These are phyloP conservation scores for Aspergillus melleus DNA, from an alignment of 2,329 filamentous ascomycete species.

Conservation along the genomic window DNA sequence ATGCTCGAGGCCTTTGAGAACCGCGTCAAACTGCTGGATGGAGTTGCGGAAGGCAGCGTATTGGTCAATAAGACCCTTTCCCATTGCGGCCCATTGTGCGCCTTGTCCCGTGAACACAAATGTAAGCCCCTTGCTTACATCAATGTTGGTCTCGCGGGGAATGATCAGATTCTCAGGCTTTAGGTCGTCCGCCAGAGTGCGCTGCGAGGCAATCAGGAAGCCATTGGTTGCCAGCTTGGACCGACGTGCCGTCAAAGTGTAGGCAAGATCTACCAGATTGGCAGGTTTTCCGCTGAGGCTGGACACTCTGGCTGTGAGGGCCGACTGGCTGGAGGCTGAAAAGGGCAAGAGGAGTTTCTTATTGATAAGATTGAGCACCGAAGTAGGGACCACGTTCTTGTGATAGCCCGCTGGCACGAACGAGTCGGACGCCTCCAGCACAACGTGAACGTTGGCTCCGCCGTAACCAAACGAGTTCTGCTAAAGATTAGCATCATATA, in stretches of 20 bases:
- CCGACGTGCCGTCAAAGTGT: background rate
- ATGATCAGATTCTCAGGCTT: background rate
- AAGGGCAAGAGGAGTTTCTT: background rate
- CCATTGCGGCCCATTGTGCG: slow-evolving; percentile 22
- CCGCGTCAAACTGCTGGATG: background rate
- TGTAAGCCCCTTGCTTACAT: background rate
- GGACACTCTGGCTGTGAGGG: background rate
- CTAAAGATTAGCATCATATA: background rate
- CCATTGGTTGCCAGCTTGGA: background rate
- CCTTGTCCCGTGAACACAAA: slow-evolving; percentile 32
- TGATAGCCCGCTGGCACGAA: background rate
- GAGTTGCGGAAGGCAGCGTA: background rate
- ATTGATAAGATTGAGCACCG: background rate
- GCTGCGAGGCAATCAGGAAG: background rate
- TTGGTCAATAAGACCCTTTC: background rate
- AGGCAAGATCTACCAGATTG: background rate
- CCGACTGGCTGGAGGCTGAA: background rate
- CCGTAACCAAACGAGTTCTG: slow-evolving; percentile 10
- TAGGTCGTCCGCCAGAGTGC: background rate
- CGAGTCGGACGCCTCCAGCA: background rate
- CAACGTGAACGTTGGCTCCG: slow-evolving; percentile 1
- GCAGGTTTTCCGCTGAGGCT: background rate
- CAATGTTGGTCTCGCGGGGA: background rate
- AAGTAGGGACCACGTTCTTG: background rate
- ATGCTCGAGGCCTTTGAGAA: background rate